These are phyloP conservation scores for Monosporozyma unispora DNA, from an alignment of 805 yeast species.

Conservation along the genomic window DNA sequence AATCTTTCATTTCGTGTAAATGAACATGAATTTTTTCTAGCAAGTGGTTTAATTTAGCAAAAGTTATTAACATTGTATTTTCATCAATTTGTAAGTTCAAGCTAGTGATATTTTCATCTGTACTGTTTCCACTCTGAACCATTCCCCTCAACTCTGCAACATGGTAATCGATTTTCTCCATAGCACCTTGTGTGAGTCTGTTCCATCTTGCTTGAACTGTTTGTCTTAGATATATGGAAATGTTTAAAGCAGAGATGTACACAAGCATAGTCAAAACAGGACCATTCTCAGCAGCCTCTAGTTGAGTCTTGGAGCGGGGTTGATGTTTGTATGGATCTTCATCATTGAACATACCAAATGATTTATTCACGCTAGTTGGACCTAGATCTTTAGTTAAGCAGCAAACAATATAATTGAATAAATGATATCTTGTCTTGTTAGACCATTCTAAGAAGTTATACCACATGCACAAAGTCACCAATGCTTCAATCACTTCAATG, in stretches of 20 bases:
- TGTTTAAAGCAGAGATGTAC: constrained; percentile 54
- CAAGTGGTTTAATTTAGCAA: constrained; percentile 49
- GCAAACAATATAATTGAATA: constrained; percentile 55
- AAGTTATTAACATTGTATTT: constrained; percentile 41
- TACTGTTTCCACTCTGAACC: background rate
- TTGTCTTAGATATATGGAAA: constrained; percentile 57
- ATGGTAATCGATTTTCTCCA: background rate
- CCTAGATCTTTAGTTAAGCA: constrained; percentile 72
- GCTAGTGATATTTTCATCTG: background rate
- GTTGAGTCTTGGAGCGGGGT: constrained; percentile 15
- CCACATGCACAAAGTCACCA: constrained; percentile 62
- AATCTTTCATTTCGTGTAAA: constrained; percentile 32
- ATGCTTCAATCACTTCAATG: constrained; percentile 53
- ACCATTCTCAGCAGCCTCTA: constrained; percentile 17
- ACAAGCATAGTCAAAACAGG: constrained; percentile 35
- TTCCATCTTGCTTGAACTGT: constrained; percentile 56
- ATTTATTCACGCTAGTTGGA: constrained; percentile 42
- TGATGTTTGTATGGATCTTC: constrained; percentile 11
- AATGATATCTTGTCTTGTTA: constrained; percentile 67
- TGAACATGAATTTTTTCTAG: constrained; percentile 53
- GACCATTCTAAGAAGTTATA: constrained; percentile 78
- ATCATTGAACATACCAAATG: constrained; percentile 27
- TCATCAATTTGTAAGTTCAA: constrained; percentile 22
- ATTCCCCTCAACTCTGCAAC: background rate
- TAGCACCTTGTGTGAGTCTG: constrained; percentile 17